Percentiles rank a stretch among this genome's conserved stretches.
phyloP scores from a whole-genome alignment of 345 rosid genomes.

The Mallotus nudiflorus region DNA sequence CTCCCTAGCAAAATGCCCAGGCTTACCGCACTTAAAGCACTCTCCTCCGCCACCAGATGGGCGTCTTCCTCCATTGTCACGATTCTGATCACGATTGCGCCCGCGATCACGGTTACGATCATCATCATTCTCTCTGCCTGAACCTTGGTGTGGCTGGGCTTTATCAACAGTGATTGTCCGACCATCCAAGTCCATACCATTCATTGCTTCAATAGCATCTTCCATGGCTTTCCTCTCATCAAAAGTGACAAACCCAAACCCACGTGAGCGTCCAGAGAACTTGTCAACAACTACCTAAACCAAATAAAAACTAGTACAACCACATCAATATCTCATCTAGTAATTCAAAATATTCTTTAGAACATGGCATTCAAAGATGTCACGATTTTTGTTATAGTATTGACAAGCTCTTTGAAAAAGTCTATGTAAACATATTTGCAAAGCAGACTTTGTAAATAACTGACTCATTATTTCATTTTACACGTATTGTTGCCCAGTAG shows the following conservation, averaged over 20 bases:
- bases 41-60: conserved; percentile 71
- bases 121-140: conserved; percentile 70
- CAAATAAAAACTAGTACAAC: not conserved
- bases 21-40: conserved; percentile 94
- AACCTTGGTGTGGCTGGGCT: conserved; percentile 88
- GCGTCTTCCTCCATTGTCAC: conserved; percentile 59
- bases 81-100: conserved; percentile 51
- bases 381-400: not conserved
- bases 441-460: not conserved
- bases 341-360: not conserved
- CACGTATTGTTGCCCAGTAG: not conserved
- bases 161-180: conserved; percentile 86
- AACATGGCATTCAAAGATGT: not conserved
- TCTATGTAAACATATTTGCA: not conserved
- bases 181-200: conserved; percentile 93
- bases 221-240: conserved; percentile 84
- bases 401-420: not conserved
- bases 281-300: conserved; percentile 86
- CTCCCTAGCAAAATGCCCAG: conserved; percentile 96
- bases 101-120: conserved; percentile 73
- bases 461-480: not conserved
- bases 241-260: conserved; percentile 92
- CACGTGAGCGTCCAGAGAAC: conserved; percentile 92
- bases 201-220: conserved; percentile 86
- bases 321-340: not conserved